A percentile compares a stretch with the other conserved stretches of the same genome.
These are phyloP conservation scores for Cyclanthera cordifolia DNA, from an alignment of 306 rosid species.

Conservation along the genomic window DNA sequence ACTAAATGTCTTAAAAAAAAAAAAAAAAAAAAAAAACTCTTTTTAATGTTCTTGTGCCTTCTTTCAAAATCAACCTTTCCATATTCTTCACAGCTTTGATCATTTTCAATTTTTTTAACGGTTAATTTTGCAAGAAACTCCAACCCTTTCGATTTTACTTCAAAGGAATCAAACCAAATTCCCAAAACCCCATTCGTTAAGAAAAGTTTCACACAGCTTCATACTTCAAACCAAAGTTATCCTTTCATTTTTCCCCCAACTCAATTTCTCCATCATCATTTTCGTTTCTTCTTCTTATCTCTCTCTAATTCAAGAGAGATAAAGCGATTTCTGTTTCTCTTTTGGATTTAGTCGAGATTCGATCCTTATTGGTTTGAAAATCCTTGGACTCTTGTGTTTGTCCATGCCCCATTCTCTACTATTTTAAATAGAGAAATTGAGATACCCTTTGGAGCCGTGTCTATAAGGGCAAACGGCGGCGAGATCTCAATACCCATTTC, in stretches of 20 bases:
- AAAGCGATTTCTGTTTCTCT: slow-evolving; percentile 16
- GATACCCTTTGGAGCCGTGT: neutral
- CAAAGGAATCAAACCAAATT: slow-evolving; percentile 15
- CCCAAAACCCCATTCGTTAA: slow-evolving; percentile 42
- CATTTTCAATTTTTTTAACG: neutral
- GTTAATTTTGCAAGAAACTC: slow-evolving; percentile 16
- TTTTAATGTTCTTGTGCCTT: neutral
- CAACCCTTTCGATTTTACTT: slow-evolving; percentile 5
- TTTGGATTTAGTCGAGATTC: slow-evolving; percentile 9
- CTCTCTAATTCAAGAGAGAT: slow-evolving; percentile 4
- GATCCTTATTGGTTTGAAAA: slow-evolving; percentile 3
- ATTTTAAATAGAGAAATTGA: neutral
- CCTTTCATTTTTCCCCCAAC: neutral
- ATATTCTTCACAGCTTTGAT: slow-evolving; percentile 14
- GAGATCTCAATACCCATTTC: slow-evolving; percentile 2
- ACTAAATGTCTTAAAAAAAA: too few species aligned
- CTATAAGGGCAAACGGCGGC: neutral
- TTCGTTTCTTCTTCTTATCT: neutral
- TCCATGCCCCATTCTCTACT: neutral
- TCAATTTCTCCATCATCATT: neutral
- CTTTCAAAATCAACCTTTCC: neutral
- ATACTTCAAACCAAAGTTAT: neutral
- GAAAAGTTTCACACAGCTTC: slow-evolving; percentile 14
- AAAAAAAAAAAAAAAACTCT: too few species aligned
- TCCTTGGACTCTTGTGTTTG: slow-evolving; percentile 4